Evolutionary conservation across 768 basidiomycete genomes (phyloP), one percentile per base, ranked within the genome.

Genomic region (Rubroboletus pulcherrimus): DNA sequence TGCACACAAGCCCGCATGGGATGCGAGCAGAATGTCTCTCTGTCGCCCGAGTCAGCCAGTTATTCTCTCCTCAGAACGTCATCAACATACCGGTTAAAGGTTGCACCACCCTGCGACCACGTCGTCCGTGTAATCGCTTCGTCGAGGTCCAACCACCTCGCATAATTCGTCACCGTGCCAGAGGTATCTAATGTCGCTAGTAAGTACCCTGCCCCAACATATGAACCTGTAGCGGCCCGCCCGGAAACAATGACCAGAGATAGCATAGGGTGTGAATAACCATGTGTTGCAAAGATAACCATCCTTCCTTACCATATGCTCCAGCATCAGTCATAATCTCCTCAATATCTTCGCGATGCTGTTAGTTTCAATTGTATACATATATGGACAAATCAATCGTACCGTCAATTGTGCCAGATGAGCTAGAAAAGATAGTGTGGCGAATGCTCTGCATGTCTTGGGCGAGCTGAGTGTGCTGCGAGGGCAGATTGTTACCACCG

Each of bases 141-240:
- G 56, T 90, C 87, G 31, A 91, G 71, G 58, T 91, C 87, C 33
- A 91, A 74, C 82, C 84, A 89, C 26, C 89, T 79, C 26, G 68
- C 74, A 62, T 85, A 89, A 57, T 80, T 72, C 2, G 67, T 61
- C 11, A 65, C 59, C 5, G 49, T 6, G 17, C 60, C 78, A 2
- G 73, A 75, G 8, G 63, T 58, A 56, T 81, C 67, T 26, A 86
- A 58, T 10, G 77, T 81, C 0, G 81, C 75, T 3, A 87, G 55
- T 1, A 89, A 67, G 62, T 82, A 78, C 6, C 86, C 87, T 7
- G 88, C 83, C 6, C 82, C 82, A 4, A 82, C 76, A 59, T 85
- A 89, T 3, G 88, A 87, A 24, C 87, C 88, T 89, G 45, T 37
- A 31, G 46, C n/a, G 7, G 44, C 38, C n/a, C n/a, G 37, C 44